phyloP scores from a whole-genome alignment of 352 stramenopile species.

The Globisporangium uncinulatum region DNA sequence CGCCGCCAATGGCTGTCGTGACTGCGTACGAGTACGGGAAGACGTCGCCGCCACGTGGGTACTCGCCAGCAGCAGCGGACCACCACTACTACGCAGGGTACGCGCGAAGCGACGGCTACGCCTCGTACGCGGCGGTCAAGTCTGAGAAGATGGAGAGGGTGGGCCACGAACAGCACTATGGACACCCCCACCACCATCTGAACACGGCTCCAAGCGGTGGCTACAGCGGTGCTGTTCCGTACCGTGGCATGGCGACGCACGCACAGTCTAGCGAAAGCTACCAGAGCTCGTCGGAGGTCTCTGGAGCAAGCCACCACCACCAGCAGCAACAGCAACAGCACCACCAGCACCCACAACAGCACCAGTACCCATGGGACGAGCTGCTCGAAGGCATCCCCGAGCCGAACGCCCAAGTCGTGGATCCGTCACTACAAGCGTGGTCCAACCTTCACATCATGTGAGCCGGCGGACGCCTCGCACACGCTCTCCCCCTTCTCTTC shows the following conservation, averaged over 20 bases:
- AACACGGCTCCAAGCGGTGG: not conserved
- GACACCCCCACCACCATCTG: not conserved
- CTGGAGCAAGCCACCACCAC: slow-evolving; percentile 1
- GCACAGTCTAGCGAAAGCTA: slow-evolving; percentile 5
- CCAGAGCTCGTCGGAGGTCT: slow-evolving; percentile 10
- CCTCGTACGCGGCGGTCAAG: slow-evolving; percentile 9
- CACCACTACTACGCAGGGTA: slow-evolving; percentile 14
- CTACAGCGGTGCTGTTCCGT: slow-evolving; percentile 5
- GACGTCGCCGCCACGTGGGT: slow-evolving; percentile 14
- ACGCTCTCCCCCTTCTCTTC: not conserved
- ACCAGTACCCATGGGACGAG: slow-evolving; percentile 52
- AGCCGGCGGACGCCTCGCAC: not conserved
- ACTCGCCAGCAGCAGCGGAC: slow-evolving; percentile 7
- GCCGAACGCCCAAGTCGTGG: slow-evolving; percentile 29
- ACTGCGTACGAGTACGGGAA: slow-evolving; percentile 17
- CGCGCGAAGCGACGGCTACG: slow-evolving; percentile 7
- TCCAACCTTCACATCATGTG: slow-evolving; percentile 74
- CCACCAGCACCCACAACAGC: slow-evolving; percentile 1
- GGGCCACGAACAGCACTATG: slow-evolving; percentile 6
- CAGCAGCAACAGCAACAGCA: not conserved
- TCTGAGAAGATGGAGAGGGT: slow-evolving; percentile 5
- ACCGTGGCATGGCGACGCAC: slow-evolving; percentile 3
- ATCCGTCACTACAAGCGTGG: slow-evolving; percentile 59
- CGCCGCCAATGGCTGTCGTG: slow-evolving; percentile 11
- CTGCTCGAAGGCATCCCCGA: slow-evolving; percentile 71